Evolutionary conservation across 257 asterid species (phyloP), one percentile per base, ranked within the genome.

Genomic region (Coffea eugenioides): DNA sequence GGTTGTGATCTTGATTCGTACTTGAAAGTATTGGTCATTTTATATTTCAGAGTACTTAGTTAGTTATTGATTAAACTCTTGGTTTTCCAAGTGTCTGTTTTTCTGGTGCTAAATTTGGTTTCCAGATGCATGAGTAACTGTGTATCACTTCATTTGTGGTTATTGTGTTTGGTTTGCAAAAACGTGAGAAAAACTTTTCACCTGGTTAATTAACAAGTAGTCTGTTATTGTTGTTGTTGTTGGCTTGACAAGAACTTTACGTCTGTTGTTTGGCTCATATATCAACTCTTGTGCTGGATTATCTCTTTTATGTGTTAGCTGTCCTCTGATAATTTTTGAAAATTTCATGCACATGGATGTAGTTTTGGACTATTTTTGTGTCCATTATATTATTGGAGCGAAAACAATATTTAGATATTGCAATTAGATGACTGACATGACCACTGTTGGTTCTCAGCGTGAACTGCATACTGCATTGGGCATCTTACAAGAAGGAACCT

Each of bases 401-500:
- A 20, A 20, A 75, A 12, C 41, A 41, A 51, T 49, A 11, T n/a
- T 70, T 70, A 23, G 36, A 36, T 74, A 31, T 34, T 52, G 1
- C 10, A 5, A 18, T 57, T 48, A 39, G 21, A 61, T 41, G 34
- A 15, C 14, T 61, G 59, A 48, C 16, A 77, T 62, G 71, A 27
- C 67, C 12, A 64, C 25, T 54, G 82, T 59, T 56, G 75, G 71
- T 65, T 79, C 61, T 75, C 90, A 95, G 97, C 49, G 96, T 93
- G 87, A 91, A 83, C 36, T 95, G 98, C 88, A 95, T 93, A 84
- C 88, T 95, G 80, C 90, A 92, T 13, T 95, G 99, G 98, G 97
- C 97, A 69, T 83, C 98, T 14, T 90, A 87, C 94, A 93, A 95
- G 82, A 89, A 86, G 66, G 91, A 93, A 71, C 90, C 94, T 20